Evolutionary conservation across 1,284 basidiomycete genomes (phyloP).

Genomic region (Pseudozyma sp.): DNA sequence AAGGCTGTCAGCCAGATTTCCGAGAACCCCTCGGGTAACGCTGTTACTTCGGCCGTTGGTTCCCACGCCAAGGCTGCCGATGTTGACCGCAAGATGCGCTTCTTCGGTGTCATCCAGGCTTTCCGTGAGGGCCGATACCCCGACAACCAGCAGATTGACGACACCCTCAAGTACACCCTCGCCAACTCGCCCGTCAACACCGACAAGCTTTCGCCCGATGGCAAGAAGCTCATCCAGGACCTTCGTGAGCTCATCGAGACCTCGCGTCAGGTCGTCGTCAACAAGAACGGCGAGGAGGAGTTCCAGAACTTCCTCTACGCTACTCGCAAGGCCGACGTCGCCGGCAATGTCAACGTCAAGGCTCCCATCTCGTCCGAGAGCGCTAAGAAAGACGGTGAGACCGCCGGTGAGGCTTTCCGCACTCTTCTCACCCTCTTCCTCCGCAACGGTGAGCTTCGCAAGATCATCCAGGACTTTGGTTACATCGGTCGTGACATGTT

Average conservation of each 20-base stretch:
- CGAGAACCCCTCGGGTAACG: constrained; percentile 45
- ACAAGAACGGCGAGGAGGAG: constrained; percentile 65
- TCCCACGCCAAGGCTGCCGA: constrained; percentile 52
- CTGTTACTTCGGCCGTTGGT: constrained; percentile 43
- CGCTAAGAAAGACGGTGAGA: constrained; percentile 64
- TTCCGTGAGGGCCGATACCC: constrained; percentile 65
- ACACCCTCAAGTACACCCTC: constrained; percentile 58
- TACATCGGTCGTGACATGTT: constrained; percentile 79
- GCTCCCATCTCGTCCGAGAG: constrained; percentile 49
- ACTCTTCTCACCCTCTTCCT: constrained; percentile 66
- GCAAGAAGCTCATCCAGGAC: constrained; percentile 61
- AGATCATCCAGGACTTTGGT: constrained; percentile 62
- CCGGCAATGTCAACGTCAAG: constrained; percentile 47
- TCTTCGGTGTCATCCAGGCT: constrained; percentile 64
- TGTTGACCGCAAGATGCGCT: constrained; percentile 63
- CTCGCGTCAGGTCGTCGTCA: constrained; percentile 56
- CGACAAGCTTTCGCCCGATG: constrained; percentile 60
- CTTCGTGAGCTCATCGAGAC: constrained; percentile 59
- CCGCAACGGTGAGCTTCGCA: constrained; percentile 63
- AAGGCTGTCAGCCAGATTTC: constrained; percentile 42
- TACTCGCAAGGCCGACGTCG: constrained; percentile 56
- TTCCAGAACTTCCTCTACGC: constrained; percentile 65
- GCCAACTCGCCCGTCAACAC: constrained; percentile 58
- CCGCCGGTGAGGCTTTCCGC: constrained; percentile 63
- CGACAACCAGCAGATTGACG: constrained; percentile 65